Evolutionary conservation across 2,329 filamentous ascomycete genomes (phyloP).

Genomic region (Coniochaeta pulveracea): DNA sequence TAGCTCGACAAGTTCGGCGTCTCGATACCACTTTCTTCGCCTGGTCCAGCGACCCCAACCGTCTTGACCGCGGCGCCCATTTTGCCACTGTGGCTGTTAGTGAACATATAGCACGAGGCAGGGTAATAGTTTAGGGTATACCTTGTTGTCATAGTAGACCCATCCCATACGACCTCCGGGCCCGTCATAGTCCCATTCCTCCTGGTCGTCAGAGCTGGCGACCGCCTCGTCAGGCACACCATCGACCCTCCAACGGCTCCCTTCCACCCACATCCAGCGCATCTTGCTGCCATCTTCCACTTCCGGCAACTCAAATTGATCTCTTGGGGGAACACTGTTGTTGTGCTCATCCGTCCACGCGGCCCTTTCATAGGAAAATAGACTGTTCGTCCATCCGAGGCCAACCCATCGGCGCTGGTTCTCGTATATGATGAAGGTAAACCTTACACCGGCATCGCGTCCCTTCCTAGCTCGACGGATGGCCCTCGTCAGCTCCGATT

Average conservation of each 20-base stretch:
- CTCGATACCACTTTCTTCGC: constrained; percentile 89
- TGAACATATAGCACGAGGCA: too few relatives aligned
- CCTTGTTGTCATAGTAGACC: constrained; percentile 98
- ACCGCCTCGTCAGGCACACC: constrained; percentile 47
- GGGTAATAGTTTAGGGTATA: constrained; percentile 20
- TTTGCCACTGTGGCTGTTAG: constrained; percentile 58
- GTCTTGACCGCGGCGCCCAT: constrained; percentile 72
- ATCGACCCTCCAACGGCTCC: constrained; percentile 78
- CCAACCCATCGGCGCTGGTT: constrained; percentile 94
- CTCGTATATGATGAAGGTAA: constrained; percentile 93
- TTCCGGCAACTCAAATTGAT: constrained; percentile 52
- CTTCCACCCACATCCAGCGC: constrained; percentile 68
- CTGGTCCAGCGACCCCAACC: constrained; percentile 93
- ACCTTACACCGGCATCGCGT: constrained; percentile 73
- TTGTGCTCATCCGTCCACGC: constrained; percentile 96
- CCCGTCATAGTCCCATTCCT: constrained; percentile 40
- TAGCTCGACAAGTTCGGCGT: constrained; percentile 82
- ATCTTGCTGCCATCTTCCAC: constrained; percentile 48
- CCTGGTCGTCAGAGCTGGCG: constrained; percentile 16
- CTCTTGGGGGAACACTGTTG: constrained; percentile 65
- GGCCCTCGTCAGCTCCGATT: constrained; percentile 36
- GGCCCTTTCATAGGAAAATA: constrained; percentile 82
- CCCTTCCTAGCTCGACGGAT: constrained; percentile 26
- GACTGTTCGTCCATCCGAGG: constrained; percentile 83
- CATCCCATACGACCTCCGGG: constrained; percentile 64